Evolutionary conservation across 305 asterid species (phyloP).

Genomic region (Andrographis paniculata): DNA sequence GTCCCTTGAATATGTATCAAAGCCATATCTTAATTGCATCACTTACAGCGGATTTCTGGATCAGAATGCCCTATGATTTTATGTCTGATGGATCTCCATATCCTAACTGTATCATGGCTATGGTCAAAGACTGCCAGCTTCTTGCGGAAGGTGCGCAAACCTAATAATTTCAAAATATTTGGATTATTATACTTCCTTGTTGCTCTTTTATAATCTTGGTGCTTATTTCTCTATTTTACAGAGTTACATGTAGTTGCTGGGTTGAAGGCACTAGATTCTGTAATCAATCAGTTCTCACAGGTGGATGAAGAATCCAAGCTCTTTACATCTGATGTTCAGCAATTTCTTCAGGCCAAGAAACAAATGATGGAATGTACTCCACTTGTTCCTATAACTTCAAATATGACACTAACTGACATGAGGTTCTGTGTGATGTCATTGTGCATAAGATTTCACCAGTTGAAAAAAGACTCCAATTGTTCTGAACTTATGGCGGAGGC

Average conservation of each 20-base stretch:
- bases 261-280: constrained; percentile 47
- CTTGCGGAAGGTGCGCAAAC: constrained; percentile 51
- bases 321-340: constrained; percentile 45
- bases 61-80: constrained; percentile 55
- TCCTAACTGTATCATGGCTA: constrained; percentile 65
- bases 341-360: constrained; percentile 45
- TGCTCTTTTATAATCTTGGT: constrained; percentile 12
- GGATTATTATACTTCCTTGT: constrained; percentile 9
- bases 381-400: constrained; percentile 33
- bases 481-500: constrained; percentile 67
- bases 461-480: constrained; percentile 35
- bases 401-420: constrained; percentile 38
- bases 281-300: constrained; percentile 59
- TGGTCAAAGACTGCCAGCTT: constrained; percentile 49
- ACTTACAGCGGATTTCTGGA: constrained; percentile 75
- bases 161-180: constrained; percentile 10
- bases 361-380: constrained; percentile 28
- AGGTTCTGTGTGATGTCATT: constrained; percentile 49
- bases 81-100: constrained; percentile 29
- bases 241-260: constrained; percentile 47
- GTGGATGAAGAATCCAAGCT: constrained; percentile 41
- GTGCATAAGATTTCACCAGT: constrained; percentile 43
- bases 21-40: constrained; percentile 43
- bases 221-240: constrained; percentile 31
- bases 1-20: constrained; percentile 28